These are phyloP conservation scores for Stagonosporopsis vannaccii DNA, from an alignment of 2,329 filamentous ascomycete genomes.

Conservation along the genomic window DNA sequence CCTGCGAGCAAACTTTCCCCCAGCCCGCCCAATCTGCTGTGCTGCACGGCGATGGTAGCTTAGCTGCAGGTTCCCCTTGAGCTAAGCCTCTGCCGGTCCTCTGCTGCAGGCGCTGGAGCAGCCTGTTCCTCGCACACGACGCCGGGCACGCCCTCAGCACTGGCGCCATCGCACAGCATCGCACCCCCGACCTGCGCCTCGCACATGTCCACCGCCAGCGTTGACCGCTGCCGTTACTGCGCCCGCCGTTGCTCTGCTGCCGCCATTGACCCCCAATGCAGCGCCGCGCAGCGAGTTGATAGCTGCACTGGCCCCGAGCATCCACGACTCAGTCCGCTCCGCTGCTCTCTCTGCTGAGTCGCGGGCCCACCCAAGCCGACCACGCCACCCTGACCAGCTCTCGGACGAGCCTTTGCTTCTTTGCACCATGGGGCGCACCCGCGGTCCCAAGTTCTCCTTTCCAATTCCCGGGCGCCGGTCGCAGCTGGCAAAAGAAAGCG, in stretches of 20 bases:
- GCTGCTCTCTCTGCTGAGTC: constrained; percentile 36
- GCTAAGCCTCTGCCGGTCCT: constrained; percentile 15
- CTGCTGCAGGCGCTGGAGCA: constrained; percentile 8
- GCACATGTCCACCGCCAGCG: constrained; percentile 25
- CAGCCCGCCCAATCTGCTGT: neutral
- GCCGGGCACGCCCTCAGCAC: constrained; percentile 4
- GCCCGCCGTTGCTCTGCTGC: neutral
- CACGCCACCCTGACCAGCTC: constrained; percentile 30
- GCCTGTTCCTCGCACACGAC: neutral
- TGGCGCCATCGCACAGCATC: constrained; percentile 12
- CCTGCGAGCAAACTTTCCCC: neutral
- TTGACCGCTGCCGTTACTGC: constrained; percentile 3
- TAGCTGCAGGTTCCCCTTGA: constrained; percentile 20
- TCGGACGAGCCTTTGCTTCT: constrained; percentile 14
- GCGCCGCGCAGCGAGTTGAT: constrained; percentile 6
- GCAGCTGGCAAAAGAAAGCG: constrained; percentile 27
- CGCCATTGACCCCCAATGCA: constrained; percentile 23
- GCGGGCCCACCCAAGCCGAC: constrained; percentile 28
- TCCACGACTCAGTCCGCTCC: constrained; percentile 35
- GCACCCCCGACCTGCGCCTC: constrained; percentile 11
- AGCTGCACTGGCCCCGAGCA: constrained; percentile 7
- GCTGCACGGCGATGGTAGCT: constrained; percentile 12
- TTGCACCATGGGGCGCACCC: constrained; percentile 35
- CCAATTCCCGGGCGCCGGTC: constrained; percentile 44
- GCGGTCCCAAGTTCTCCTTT: constrained; percentile 47